Conservation (phyloP, 1,284 basidiomycete genomes). For the Leccinum angustisporum region DNA sequence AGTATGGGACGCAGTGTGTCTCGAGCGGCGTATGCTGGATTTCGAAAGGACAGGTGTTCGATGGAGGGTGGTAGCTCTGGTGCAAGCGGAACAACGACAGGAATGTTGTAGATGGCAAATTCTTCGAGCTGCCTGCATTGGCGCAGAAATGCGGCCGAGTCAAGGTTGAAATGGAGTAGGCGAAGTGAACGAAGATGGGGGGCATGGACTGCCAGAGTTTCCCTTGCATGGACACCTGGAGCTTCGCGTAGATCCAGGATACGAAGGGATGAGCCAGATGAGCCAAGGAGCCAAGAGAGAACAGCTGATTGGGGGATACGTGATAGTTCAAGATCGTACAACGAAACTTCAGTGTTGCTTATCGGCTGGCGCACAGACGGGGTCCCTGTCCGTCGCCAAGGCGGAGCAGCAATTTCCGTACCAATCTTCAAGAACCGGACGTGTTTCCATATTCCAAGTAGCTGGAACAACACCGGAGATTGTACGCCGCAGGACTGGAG, state of each 20-base stretch:
- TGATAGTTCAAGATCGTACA: constrained; percentile 45
- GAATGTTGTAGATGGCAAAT: constrained; percentile 40
- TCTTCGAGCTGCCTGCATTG: constrained; percentile 44
- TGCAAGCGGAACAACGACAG: constrained; percentile 35
- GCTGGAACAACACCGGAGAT: constrained; percentile 46
- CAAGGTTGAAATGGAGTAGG: constrained; percentile 37
- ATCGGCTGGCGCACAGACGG: constrained; percentile 4
- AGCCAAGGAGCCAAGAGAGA: constrained; percentile 41
- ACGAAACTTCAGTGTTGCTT: constrained; percentile 6
- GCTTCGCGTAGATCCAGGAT: constrained; percentile 43
- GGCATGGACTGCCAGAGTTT: constrained; percentile 33
- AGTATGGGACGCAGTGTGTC: constrained; percentile 35
- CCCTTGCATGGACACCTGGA: constrained; percentile 30
- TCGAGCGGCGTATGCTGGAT: constrained; percentile 28
- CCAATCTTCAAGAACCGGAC: constrained; percentile 42
- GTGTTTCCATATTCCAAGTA: constrained; percentile 41
- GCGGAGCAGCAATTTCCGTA: constrained; percentile 39
- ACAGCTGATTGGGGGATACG: constrained; percentile 35
- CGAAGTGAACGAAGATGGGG: constrained; percentile 43
- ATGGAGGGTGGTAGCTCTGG: constrained; percentile 37
- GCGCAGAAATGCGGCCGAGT: constrained; percentile 35
- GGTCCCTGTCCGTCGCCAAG: constrained; percentile 21
- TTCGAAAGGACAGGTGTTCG: constrained; percentile 42
- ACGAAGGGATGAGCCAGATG: constrained; percentile 37
- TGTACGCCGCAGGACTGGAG: constrained; percentile 41